phyloP scores from a whole-genome alignment of 192 early-diverging fungal genomes.

The Umbelopsis sp. region DNA sequence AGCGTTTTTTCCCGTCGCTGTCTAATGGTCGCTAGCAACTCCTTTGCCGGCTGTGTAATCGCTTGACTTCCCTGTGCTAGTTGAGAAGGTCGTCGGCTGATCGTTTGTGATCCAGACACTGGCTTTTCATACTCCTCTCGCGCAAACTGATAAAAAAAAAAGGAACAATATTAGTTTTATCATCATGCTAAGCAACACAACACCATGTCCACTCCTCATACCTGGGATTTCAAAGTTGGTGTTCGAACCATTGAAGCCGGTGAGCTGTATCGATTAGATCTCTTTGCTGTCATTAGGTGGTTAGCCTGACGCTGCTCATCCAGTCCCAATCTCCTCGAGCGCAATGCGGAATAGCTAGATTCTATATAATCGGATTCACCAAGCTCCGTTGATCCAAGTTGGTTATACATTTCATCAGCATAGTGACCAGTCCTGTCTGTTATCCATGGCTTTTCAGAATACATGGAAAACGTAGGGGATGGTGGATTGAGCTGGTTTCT shows the following conservation, averaged over 20 bases:
- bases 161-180: background rate
- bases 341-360: background rate
- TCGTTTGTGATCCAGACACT: background rate
- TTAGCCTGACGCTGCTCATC: background rate
- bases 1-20: background rate
- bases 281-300: background rate
- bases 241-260: background rate
- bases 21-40: background rate
- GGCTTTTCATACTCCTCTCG: background rate
- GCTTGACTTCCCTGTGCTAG: background rate
- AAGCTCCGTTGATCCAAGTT: background rate
- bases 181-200: background rate
- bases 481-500: background rate
- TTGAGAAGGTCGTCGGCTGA: background rate
- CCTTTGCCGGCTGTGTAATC: background rate
- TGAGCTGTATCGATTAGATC: background rate
- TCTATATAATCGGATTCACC: background rate
- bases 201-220: background rate
- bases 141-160: background rate
- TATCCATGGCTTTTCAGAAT: constrained; percentile 10
- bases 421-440: constrained; percentile 4
- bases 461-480: constrained; percentile 7
- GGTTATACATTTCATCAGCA: constrained; percentile 12
- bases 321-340: background rate
- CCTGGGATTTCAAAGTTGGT: background rate